Evolutionary conservation across 108 stramenopile species (phyloP), one percentile per base, ranked within the genome.

Genomic region (Pelagomonas calceolata): DNA sequence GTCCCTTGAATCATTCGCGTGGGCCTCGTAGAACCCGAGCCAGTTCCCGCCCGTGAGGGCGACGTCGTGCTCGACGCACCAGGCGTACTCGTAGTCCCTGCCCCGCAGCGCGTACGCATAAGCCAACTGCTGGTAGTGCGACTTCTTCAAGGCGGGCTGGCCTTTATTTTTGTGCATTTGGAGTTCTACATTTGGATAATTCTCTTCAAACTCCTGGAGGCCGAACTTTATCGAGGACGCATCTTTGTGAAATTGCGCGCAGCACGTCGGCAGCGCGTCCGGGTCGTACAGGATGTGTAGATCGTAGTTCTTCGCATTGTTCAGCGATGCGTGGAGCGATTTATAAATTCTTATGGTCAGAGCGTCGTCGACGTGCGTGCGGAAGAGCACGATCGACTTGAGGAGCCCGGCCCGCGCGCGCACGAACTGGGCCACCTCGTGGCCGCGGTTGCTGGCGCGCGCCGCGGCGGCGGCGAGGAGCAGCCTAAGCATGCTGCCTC

Each of bases 21-120:
- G 51, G 51, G 14, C 51, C 51, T 26, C 21, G 51, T 26, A 60
- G 51, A 60, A 26, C 21, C 26, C 51, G 51, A 4, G 51, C 51
- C 51, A 60, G 21, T 26, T 3, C 0, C 51, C 51, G 51, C 51
- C 51, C 21, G 51, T 60, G 51, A 60, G 51, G 21, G 51, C 51
- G 51, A 60, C 51, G 51, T 60, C 51, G 51, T 60, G 51, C 51
- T 60, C 51, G 51, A 60, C 51, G 51, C 51, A 60, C 51, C 51
- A 60, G 51, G 7, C 3, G 26, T 26, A 60, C 21, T 16, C 51
- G 51, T 60, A 60, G 51, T 4, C 51, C 21, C 51, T 26, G 21
- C 51, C 51, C 21, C 21, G 21, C 21, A 60, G 7, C 21, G 51
- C 51, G 21, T 4, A 3, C 51, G 51, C 51, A 26, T 60, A 60